These are phyloP conservation scores for Coffea canephora DNA, from an alignment of 257 asterid species.

Conservation along the genomic window DNA sequence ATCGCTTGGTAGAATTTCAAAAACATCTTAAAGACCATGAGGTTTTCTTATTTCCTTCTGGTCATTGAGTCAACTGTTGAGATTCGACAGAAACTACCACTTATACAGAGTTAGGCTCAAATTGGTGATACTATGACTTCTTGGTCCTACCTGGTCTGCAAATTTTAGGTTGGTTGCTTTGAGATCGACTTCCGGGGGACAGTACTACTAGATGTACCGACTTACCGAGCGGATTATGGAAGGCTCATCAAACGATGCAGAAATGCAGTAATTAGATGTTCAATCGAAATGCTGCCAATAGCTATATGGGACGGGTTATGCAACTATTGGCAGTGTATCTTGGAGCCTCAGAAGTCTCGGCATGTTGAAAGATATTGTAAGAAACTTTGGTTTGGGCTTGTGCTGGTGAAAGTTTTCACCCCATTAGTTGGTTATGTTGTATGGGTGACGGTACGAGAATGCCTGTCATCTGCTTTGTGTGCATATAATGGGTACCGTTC, in stretches of 20 bases:
- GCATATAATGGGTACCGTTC: background rate
- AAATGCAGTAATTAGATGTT: background rate
- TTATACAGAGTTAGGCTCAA: background rate
- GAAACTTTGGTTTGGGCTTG: background rate
- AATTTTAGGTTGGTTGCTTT: background rate
- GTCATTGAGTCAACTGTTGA: conserved; percentile 34
- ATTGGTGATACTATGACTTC: background rate
- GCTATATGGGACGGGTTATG: background rate
- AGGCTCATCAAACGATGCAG: background rate
- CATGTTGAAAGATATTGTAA: background rate
- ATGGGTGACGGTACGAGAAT: background rate
- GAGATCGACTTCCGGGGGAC: conserved; percentile 1
- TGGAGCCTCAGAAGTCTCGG: background rate
- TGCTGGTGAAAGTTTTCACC: background rate
- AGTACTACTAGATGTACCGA: too few species aligned
- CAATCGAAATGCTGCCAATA: too few species aligned
- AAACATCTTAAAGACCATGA: conserved; percentile 80
- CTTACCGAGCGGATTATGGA: background rate
- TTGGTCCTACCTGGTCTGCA: background rate
- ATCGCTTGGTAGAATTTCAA: conserved; percentile 82
- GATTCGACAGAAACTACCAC: background rate
- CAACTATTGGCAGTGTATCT: background rate
- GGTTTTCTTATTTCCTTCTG: conserved; percentile 72
- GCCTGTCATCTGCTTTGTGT: background rate
- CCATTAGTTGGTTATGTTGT: too few species aligned